phyloP scores from a whole-genome alignment of 768 basidiomycete species.

The Leccinum longicurvipes region DNA sequence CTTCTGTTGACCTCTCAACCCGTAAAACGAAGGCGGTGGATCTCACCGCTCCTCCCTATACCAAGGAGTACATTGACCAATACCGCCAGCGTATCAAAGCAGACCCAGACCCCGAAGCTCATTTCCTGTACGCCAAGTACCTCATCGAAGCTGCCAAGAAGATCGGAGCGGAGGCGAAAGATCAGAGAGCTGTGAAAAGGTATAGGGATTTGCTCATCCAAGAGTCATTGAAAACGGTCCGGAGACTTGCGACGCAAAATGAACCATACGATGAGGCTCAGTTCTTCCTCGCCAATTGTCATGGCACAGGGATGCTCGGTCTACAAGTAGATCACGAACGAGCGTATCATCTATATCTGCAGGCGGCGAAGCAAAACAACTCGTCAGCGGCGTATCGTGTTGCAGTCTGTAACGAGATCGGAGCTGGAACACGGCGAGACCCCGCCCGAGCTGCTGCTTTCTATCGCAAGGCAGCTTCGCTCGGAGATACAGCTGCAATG shows the following conservation, averaged over 20 bases:
- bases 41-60: constrained; percentile 80
- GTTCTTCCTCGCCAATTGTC: constrained; percentile 97
- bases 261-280: constrained; percentile 95
- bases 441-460: constrained; percentile 88
- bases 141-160: constrained; percentile 97
- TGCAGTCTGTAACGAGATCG: constrained; percentile 98
- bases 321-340: constrained; percentile 96
- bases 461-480: constrained; percentile 92
- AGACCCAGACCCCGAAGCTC: constrained; percentile 97
- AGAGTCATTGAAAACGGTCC: constrained; percentile 90
- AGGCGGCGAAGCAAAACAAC: constrained; percentile 97
- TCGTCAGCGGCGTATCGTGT: constrained; percentile 93
- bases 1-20: constrained; percentile 54
- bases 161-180: constrained; percentile 68
- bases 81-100: constrained; percentile 96
- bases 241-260: constrained; percentile 88
- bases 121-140: constrained; percentile 98
- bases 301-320: constrained; percentile 94
- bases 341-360: constrained; percentile 94
- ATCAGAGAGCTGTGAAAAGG: constrained; percentile 82
- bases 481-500: constrained; percentile 98
- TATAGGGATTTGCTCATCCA: constrained; percentile 84
- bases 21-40: constrained; percentile 80
- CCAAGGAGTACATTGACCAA: constrained; percentile 95
- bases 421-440: constrained; percentile 91